phyloP scores from a whole-genome alignment of 106 monocot species.

The Ottelia alismoides region DNA sequence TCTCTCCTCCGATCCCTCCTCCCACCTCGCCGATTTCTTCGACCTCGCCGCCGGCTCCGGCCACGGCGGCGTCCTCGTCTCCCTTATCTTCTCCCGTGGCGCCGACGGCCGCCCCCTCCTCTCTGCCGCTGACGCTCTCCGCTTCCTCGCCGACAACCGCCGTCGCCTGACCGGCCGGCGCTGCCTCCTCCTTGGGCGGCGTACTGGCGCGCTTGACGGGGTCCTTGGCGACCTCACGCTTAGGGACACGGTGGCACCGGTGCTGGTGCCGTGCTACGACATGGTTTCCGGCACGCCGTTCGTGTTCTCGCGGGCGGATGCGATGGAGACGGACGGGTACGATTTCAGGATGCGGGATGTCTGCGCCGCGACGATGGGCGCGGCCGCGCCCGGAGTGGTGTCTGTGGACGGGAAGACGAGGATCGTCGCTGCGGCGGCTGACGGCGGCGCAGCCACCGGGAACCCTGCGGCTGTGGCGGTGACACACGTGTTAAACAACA shows the following conservation, averaged over 20 bases:
- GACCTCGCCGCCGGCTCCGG: too few species aligned
- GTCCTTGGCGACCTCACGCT: conserved; percentile 32
- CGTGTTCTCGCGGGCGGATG: too few species aligned
- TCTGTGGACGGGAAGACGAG: conserved; percentile 24
- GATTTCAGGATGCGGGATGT: conserved; percentile 38
- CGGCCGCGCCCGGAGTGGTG: conserved; percentile 10
- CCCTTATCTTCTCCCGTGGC: conserved; percentile 44
- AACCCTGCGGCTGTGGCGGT: conserved; percentile 72
- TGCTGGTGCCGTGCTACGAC: conserved; percentile 64
- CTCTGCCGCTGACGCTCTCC: conserved; percentile 21
- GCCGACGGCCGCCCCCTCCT: conserved; percentile 18
- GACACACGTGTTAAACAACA: conserved; percentile 76
- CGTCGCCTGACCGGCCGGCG: conserved; percentile 2
- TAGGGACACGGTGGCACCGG: conserved; percentile 37
- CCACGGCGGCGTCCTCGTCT: too few species aligned
- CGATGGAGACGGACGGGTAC: conserved; percentile 38
- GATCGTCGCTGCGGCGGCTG: conserved; percentile 18
- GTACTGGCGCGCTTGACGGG: neutral
- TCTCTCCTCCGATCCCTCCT: conserved; percentile 16
- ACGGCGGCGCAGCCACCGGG: conserved; percentile 25
- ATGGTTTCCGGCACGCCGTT: conserved; percentile 24
- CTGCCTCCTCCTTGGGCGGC: neutral
- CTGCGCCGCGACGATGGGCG: conserved; percentile 31
- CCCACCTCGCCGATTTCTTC: conserved; percentile 50
- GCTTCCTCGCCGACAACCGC: conserved; percentile 22